Evolutionary conservation across 495 filamentous ascomycete species (phyloP).

Genomic region (Penicillium pancosmium): DNA sequence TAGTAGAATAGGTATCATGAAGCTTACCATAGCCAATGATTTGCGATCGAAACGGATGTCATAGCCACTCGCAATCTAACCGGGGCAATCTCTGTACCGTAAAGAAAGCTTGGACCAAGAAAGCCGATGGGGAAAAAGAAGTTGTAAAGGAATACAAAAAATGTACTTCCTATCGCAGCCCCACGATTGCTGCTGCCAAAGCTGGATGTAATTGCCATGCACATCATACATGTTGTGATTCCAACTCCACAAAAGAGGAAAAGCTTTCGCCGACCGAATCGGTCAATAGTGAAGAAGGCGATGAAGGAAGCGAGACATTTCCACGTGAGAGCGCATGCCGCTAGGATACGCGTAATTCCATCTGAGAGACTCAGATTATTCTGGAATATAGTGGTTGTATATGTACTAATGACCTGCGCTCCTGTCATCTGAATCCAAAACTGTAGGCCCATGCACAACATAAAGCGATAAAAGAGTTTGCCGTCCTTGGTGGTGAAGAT

Average conservation of each 20-base stretch:
- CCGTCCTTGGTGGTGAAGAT: conserved; percentile 27
- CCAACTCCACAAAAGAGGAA: conserved; percentile 52
- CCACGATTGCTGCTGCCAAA: conserved; percentile 32
- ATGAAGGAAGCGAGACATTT: conserved; percentile 49
- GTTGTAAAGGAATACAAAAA: conserved; percentile 59
- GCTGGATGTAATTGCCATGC: conserved; percentile 43
- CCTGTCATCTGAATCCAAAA: conserved; percentile 39
- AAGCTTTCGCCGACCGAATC: conserved; percentile 49
- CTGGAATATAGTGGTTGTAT: conserved; percentile 32
- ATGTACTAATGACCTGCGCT: conserved; percentile 31
- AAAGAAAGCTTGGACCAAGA: conserved; percentile 57
- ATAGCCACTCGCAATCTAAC: conserved; percentile 49
- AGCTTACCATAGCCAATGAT: conserved; percentile 48
- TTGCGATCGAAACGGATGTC: conserved; percentile 49
- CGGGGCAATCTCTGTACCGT: conserved; percentile 57
- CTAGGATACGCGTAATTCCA: conserved; percentile 25
- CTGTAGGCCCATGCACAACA: conserved; percentile 38
- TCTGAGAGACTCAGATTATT: conserved; percentile 23
- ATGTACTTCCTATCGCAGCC: conserved; percentile 37
- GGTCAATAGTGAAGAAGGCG: conserved; percentile 49
- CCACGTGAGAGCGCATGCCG: conserved; percentile 41
- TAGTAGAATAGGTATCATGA: not conserved
- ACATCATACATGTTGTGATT: conserved; percentile 35
- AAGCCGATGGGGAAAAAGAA: conserved; percentile 59
- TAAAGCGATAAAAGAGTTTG: conserved; percentile 32